Evolutionary conservation across 2,329 filamentous ascomycete genomes (phyloP).

Genomic region (Neonectria sp.): DNA sequence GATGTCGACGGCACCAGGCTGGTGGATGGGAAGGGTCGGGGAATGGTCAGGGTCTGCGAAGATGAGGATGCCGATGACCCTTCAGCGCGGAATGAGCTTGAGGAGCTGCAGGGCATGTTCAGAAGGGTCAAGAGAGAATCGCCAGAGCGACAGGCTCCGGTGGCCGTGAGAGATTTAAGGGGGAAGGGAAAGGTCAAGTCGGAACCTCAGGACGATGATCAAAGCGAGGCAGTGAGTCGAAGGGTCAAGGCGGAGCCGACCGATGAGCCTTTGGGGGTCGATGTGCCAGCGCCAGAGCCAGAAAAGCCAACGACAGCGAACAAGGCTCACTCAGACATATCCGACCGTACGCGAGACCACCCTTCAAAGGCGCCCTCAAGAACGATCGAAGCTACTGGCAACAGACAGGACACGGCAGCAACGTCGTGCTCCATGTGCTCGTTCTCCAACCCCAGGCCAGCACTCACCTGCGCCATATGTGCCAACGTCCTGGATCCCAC

Average conservation of each 20-base stretch:
- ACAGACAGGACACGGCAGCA: not conserved
- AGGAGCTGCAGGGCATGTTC: constrained; percentile 71
- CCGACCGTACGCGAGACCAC: not conserved
- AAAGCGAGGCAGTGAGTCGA: not conserved
- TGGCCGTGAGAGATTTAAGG: not conserved
- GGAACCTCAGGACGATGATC: not conserved
- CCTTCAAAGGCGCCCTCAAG: not conserved
- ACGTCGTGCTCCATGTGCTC: constrained; percentile 76
- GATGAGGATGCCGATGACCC: constrained; percentile 72
- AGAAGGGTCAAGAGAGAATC: constrained; percentile 45
- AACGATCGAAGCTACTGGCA: not conserved
- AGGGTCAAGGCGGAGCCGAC: constrained; percentile 35
- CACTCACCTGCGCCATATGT: constrained; percentile 77
- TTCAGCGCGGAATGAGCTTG: constrained; percentile 64
- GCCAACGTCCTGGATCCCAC: constrained; percentile 75
- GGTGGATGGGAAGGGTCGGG: constrained; percentile 75
- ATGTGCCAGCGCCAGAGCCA: not conserved
- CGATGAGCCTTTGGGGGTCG: constrained; percentile 3
- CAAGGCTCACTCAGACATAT: not conserved
- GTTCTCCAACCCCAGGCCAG: constrained; percentile 68
- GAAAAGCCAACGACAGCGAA: not conserved
- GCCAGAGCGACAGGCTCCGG: not conserved
- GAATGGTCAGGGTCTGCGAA: constrained; percentile 82
- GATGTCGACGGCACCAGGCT: constrained; percentile 77
- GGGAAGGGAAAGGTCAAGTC: constrained; percentile 9